phyloP scores from a whole-genome alignment of 2,329 filamentous ascomycete genomes.

The Hypoxylon sp. region DNA sequence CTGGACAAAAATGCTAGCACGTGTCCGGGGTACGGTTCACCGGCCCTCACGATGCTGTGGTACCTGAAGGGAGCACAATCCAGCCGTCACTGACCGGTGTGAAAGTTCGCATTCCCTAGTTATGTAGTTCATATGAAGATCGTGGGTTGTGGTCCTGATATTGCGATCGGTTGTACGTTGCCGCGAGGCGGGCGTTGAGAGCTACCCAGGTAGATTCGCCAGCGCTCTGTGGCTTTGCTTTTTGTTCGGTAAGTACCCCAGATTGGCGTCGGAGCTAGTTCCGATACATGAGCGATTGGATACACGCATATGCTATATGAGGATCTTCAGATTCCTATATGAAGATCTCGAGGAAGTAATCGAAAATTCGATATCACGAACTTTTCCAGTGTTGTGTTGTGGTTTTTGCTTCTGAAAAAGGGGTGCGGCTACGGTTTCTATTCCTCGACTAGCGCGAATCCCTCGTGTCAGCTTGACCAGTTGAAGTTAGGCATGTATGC shows the following conservation, averaged over 20 bases:
- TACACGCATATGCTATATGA: slow-evolving; percentile 7
- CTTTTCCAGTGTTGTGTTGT: not conserved
- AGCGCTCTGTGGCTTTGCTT: slow-evolving; percentile 19
- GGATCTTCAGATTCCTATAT: slow-evolving; percentile 13
- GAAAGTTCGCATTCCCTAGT: slow-evolving; percentile 10
- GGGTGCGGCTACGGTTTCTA: slow-evolving; percentile 6
- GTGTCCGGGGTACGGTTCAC: slow-evolving; percentile 21
- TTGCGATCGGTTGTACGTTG: slow-evolving; percentile 31
- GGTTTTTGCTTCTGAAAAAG: not conserved
- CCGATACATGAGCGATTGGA: slow-evolving; percentile 26
- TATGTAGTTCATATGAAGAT: slow-evolving; percentile 19
- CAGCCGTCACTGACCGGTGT: slow-evolving; percentile 35
- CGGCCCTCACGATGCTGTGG: slow-evolving; percentile 32
- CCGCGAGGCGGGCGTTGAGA: slow-evolving; percentile 8
- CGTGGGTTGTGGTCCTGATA: not conserved
- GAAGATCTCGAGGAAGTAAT: not conserved
- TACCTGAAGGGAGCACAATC: slow-evolving; percentile 29
- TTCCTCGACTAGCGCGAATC: slow-evolving; percentile 17
- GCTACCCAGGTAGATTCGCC: slow-evolving; percentile 3
- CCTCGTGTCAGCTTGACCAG: slow-evolving; percentile 13
- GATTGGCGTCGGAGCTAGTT: slow-evolving; percentile 19
- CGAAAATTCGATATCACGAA: slow-evolving; percentile 1
- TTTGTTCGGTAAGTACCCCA: slow-evolving; percentile 1
- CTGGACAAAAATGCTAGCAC: slow-evolving; percentile 6
- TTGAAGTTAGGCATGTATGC: slow-evolving; percentile 16